A percentile compares a stretch with the other conserved stretches of the same genome.
Conservation (phyloP, 2,329 filamentous ascomycete genomes). For the Fusarium sarcochroum region DNA sequence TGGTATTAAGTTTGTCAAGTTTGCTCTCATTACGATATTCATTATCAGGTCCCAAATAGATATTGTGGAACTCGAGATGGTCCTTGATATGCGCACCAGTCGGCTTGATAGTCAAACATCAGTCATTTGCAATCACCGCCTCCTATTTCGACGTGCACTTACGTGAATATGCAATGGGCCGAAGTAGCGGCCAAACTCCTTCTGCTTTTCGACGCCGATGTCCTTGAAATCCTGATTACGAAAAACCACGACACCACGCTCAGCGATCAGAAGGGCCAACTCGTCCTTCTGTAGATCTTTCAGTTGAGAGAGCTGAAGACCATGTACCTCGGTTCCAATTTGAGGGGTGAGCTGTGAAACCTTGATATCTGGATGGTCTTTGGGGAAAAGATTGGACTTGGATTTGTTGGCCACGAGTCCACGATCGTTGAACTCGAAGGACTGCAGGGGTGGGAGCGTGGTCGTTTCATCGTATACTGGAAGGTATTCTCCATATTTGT, state of each 20-base stretch:
- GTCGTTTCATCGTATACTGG: slow-evolving; percentile 53
- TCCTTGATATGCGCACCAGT: background rate
- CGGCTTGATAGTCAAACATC: background rate
- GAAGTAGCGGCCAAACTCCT: background rate
- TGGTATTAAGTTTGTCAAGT: slow-evolving; percentile 49
- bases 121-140: background rate
- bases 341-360: background rate
- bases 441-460: slow-evolving; percentile 45
- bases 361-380: background rate
- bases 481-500: slow-evolving; percentile 52
- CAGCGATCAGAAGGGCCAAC: background rate
- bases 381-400: background rate
- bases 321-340: background rate
- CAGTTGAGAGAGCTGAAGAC: background rate
- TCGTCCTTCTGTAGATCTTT: background rate
- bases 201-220: no score
- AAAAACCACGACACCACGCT: background rate
- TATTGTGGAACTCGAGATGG: background rate
- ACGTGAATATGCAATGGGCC: background rate
- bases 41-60: background rate
- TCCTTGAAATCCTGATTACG: background rate
- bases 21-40: background rate
- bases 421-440: slow-evolving; percentile 20
- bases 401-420: background rate
- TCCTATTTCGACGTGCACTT: background rate